Base-by-base conservation (phyloP, 108 stramenopile species). In the Skeletonema marinoi region DNA sequence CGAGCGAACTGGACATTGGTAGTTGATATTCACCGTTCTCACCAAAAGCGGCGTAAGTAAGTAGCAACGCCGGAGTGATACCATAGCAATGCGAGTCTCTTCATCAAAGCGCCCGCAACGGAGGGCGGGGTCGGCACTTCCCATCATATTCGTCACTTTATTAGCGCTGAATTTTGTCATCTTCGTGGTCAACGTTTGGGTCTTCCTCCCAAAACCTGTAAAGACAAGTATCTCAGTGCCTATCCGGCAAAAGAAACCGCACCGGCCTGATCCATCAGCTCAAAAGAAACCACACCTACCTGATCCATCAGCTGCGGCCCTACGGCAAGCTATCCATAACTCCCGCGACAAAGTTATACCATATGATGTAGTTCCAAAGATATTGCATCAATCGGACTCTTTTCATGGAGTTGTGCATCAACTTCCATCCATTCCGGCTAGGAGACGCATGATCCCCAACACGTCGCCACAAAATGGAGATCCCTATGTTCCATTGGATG, bases 401-500 rank as follows among this genome's bases (percentile, higher is more conserved):
- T 64, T 56, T 56, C 25, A 38, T 39, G 63, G 63, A 39, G 63
- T 64, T 35, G 63, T 64, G 32, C 63, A 38, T 29, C 29, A 30
- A 16, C 63, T 64, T 64, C 63, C 63, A 64, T 64, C 63, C 6
- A 64, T 64, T 9, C 63, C 63, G 36, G 38, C n/a, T 13, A 17
- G 63, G 19, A 35, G 63, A 39, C 63, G 63, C 10, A 64, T 64
- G 63, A 35, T 64, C 32, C 63, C 63, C 29, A 25, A 25, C 25
- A 25, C 54, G 8, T 0, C 54, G 1, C 54, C 54, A 29, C 9
- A 56, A 25, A 56, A 56, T 9, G 54, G 54, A 46, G 44, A 46
- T 14, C 44, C 44, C 16, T 46, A 62, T 11, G 44, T 46, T 9
- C 80, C 82, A 19, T 42, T 32, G 2, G 62, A 84, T 63, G 68